phyloP scores from a whole-genome alignment of 331 rosid species.

The Cydonia oblonga region DNA sequence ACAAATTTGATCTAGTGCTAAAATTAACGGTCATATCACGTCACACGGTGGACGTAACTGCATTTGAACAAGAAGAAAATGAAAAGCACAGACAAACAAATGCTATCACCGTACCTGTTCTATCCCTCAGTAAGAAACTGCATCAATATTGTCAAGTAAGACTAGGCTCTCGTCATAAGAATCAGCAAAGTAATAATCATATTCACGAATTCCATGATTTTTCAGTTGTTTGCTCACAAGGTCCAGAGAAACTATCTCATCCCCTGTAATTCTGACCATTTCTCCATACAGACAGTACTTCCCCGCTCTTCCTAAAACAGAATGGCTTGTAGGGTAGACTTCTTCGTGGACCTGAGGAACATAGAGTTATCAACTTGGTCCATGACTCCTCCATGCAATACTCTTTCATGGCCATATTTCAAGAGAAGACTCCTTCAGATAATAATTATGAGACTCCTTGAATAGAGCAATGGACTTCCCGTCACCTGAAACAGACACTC shows the following conservation, averaged over 20 bases:
- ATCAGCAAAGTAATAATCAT: background rate
- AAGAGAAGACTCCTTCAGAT: background rate
- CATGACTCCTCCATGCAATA: background rate
- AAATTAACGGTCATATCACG: no score
- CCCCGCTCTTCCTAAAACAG: background rate
- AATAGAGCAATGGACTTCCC: background rate
- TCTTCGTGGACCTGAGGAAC: background rate
- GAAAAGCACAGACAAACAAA: no score
- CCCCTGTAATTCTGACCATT: background rate
- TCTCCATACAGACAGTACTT: background rate
- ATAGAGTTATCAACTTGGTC: background rate
- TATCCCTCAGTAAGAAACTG: background rate
- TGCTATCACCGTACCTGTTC: no score
- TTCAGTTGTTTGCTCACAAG: background rate
- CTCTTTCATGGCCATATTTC: background rate
- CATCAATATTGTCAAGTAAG: background rate
- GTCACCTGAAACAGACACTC: background rate
- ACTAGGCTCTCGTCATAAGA: background rate
- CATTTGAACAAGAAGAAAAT: no score
- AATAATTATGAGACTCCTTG: background rate
- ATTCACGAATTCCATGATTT: background rate
- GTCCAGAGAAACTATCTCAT: background rate
- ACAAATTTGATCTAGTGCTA: no score
- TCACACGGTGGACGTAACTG: no score
- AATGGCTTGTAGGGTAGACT: background rate